Evolutionary conservation across 2,329 filamentous ascomycete species (phyloP).

Genomic region (Balansia obtecta): DNA sequence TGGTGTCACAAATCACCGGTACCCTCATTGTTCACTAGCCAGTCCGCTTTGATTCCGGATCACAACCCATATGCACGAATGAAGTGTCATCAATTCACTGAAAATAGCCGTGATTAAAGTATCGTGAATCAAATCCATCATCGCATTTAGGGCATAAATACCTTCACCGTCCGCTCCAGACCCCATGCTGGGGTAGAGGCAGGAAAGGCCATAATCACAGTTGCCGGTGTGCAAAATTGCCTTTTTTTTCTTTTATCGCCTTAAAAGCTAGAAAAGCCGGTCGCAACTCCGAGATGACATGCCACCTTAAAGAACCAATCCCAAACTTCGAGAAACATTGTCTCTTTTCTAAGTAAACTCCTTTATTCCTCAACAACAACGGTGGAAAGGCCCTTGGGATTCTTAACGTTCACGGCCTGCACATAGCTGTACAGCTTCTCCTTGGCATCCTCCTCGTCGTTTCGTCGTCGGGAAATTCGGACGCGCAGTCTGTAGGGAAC

Average conservation of each 20-base stretch:
- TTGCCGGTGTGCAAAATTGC: slow-evolving; percentile 8
- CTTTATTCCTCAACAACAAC: slow-evolving; percentile 68
- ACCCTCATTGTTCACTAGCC: background rate
- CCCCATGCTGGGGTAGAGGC: background rate
- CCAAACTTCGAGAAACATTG: slow-evolving; percentile 21
- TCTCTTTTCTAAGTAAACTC: slow-evolving; percentile 10
- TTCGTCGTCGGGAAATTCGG: slow-evolving; percentile 98
- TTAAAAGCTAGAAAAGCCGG: slow-evolving; percentile 31
- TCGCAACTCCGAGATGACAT: slow-evolving; percentile 35
- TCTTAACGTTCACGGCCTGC: slow-evolving; percentile 99
- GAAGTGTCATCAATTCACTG: background rate
- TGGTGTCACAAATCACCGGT: too few species aligned
- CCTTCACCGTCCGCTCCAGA: slow-evolving; percentile 1
- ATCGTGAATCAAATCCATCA: slow-evolving; percentile 2
- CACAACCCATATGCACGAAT: background rate
- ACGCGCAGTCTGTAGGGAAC: slow-evolving; percentile 94
- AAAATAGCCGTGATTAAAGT: background rate
- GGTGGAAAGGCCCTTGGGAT: slow-evolving; percentile 94
- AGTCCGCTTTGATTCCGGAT: background rate
- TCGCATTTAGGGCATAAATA: slow-evolving; percentile 4
- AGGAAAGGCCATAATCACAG: slow-evolving; percentile 20
- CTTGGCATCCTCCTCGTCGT: slow-evolving; percentile 99
- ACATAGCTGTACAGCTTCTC: slow-evolving; percentile 99
- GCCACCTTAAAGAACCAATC: slow-evolving; percentile 29
- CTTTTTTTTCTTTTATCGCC: slow-evolving; percentile 22